Evolutionary conservation across 495 filamentous ascomycete genomes (phyloP).

Genomic region (Ramalina peruviana): DNA sequence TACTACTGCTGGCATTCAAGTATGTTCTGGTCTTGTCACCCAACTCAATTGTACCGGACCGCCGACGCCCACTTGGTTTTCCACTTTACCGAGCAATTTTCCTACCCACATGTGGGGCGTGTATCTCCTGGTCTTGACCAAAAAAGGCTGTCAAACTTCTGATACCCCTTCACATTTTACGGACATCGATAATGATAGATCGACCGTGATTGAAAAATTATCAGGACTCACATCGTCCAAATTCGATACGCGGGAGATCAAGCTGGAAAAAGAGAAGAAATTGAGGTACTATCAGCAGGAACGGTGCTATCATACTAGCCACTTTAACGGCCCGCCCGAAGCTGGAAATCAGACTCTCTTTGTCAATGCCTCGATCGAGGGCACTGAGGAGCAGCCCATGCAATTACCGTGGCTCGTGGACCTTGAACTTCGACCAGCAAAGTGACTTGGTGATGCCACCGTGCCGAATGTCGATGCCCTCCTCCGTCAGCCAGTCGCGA

Average conservation of each 20-base stretch:
- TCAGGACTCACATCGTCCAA: conserved; percentile 14
- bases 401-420: conserved; percentile 42
- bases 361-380: conserved; percentile 49
- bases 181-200: conserved; percentile 34
- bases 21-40: no score
- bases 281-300: conserved; percentile 1
- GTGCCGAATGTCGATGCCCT: no score
- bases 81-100: no score
- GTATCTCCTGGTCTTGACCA: no score
- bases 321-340: conserved; percentile 22
- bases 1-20: no score
- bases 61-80: conserved; percentile 53
- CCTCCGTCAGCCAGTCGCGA: no score
- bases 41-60: conserved; percentile 9
- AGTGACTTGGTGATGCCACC: no score
- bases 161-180: conserved; percentile 27
- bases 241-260: not conserved
- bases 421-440: conserved; percentile 27
- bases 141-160: conserved; percentile 6
- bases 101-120: no score
- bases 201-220: conserved; percentile 26
- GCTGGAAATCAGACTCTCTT: conserved; percentile 42
- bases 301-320: conserved; percentile 16
- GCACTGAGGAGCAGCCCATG: conserved; percentile 18
- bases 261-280: conserved; percentile 5